A percentile compares a stretch with the other conserved stretches of the same genome.
Conservation (phyloP, 495 filamentous ascomycete species). For the Annulohypoxylon nitens region DNA sequence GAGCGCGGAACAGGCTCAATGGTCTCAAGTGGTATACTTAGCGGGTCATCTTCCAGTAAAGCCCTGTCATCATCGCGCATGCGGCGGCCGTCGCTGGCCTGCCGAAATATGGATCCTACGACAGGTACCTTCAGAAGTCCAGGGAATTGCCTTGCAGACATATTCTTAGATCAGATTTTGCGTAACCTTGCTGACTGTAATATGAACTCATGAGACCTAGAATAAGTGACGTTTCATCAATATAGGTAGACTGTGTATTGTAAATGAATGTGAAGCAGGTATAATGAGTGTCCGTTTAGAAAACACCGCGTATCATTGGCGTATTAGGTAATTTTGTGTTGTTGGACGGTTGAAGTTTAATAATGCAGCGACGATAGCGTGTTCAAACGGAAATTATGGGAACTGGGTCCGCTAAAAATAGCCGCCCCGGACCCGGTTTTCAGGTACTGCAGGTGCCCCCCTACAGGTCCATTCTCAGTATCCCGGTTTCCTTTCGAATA, state of each 20-base stretch:
- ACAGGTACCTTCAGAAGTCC: conserved; percentile 24
- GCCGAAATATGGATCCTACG: conserved; percentile 28
- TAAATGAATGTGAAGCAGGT: not conserved
- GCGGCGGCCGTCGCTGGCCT: not conserved
- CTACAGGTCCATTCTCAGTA: not conserved
- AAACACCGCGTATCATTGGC: not conserved
- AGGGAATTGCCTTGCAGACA: conserved; percentile 26
- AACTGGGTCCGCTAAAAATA: conserved; percentile 17
- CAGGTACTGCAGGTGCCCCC: conserved; percentile 8
- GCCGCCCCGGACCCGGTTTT: conserved; percentile 16
- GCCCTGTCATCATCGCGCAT: conserved; percentile 38
- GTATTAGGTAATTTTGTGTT: conserved; percentile 4
- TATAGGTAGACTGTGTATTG: not conserved
- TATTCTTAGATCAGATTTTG: conserved; percentile 13
- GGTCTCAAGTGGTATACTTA: conserved; percentile 45
- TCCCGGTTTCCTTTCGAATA: not conserved
- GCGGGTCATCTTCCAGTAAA: conserved; percentile 47
- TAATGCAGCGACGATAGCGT: not conserved
- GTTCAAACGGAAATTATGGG: not conserved
- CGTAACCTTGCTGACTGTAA: not conserved
- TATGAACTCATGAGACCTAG: not conserved
- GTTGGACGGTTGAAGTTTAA: conserved; percentile 7
- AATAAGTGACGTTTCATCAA: not conserved
- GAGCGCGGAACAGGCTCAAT: conserved; percentile 6
- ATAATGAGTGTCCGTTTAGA: not conserved